phyloP scores from a whole-genome alignment of 495 filamentous ascomycete genomes.

The Daldinia bambusicola region DNA sequence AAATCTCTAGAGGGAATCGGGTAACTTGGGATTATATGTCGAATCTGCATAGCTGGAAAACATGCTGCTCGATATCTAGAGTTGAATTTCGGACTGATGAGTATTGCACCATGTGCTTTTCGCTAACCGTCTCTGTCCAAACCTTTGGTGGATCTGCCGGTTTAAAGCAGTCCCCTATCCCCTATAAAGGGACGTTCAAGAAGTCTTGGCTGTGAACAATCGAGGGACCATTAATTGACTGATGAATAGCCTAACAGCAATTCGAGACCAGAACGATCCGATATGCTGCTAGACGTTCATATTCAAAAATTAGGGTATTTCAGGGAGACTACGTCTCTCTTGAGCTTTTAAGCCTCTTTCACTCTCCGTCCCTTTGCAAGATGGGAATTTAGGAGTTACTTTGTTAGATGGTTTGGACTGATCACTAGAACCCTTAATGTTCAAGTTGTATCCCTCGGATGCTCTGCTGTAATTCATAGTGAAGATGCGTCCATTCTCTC shows the following conservation, averaged over 20 bases:
- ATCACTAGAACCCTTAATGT: constrained; percentile 45
- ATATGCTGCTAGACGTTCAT: constrained; percentile 35
- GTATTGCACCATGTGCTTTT: constrained; percentile 29
- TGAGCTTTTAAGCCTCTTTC: constrained; percentile 39
- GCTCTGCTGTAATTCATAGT: constrained; percentile 38
- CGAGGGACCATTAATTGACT: constrained; percentile 39
- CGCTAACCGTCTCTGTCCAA: constrained; percentile 41
- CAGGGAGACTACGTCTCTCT: constrained; percentile 33
- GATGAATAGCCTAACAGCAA: constrained; percentile 39
- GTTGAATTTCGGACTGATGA: constrained; percentile 29
- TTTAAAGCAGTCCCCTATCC: constrained; percentile 19
- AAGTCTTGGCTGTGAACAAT: constrained; percentile 39
- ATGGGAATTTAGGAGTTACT: constrained; percentile 49
- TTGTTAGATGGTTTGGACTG: constrained; percentile 43
- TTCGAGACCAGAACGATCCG: constrained; percentile 11
- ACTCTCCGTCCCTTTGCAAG: constrained; percentile 42
- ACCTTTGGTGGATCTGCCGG: constrained; percentile 33
- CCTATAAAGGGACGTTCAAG: constrained; percentile 27
- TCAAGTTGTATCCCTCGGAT: constrained; percentile 42
- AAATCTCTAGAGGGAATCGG: constrained; percentile 14
- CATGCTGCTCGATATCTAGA: constrained; percentile 37
- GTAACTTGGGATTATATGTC: constrained; percentile 24
- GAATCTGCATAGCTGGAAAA: constrained; percentile 21
- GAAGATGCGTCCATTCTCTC: constrained; percentile 39
- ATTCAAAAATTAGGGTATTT: constrained; percentile 41